Evolutionary conservation across 2,329 filamentous ascomycete genomes (phyloP).

Genomic region (Trichoderma sp.): DNA sequence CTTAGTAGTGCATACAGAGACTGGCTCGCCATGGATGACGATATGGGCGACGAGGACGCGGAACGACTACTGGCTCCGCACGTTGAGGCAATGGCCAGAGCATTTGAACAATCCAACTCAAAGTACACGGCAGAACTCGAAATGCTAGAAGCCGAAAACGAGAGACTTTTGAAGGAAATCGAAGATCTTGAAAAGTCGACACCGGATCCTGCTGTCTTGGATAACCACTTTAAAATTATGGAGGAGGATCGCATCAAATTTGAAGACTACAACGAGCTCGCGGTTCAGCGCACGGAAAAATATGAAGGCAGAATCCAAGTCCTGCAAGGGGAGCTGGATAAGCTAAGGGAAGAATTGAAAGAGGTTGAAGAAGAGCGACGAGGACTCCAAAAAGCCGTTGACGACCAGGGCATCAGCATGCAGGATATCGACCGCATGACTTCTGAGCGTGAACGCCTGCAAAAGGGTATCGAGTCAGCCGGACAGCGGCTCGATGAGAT

Average conservation of each 20-base stretch:
- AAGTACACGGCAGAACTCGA: constrained; percentile 84
- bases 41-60: constrained; percentile 82
- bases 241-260: constrained; percentile 95
- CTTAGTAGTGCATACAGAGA: constrained; percentile 87
- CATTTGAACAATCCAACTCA: constrained; percentile 84
- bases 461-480: constrained; percentile 81
- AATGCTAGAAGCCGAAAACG: constrained; percentile 83
- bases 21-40: constrained; percentile 91
- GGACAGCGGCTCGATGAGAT: constrained; percentile 78
- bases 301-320: constrained; percentile 80
- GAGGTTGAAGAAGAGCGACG: constrained; percentile 82
- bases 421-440: constrained; percentile 99
- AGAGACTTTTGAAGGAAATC: constrained; percentile 79
- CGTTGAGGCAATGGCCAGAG: constrained; percentile 81
- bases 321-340: constrained; percentile 84
- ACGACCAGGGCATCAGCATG: constrained; percentile 92
- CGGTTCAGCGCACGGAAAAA: constrained; percentile 84
- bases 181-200: constrained; percentile 86
- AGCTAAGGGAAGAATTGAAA: constrained; percentile 72
- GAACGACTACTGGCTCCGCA: constrained; percentile 81
- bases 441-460: constrained; percentile 88
- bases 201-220: constrained; percentile 79
- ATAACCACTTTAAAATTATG: constrained; percentile 89
- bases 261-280: constrained; percentile 87
- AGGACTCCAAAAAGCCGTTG: constrained; percentile 81